phyloP scores from a whole-genome alignment of 2,329 filamentous ascomycete species.

The Apiospora sp. region DNA sequence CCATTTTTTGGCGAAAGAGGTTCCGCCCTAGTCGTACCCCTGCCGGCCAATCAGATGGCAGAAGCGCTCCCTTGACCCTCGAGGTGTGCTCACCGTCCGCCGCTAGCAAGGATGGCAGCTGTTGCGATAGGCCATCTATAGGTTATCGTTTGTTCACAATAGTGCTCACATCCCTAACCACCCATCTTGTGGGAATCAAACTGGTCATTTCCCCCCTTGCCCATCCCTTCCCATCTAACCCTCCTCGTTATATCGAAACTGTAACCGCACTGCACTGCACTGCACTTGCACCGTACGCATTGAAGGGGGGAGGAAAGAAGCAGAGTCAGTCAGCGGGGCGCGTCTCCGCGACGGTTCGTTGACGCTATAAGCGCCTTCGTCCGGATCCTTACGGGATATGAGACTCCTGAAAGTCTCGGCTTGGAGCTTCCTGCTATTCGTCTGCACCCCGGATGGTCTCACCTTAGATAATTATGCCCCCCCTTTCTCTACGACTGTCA shows the following conservation, averaged over 20 bases:
- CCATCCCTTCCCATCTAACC: conserved; percentile 17
- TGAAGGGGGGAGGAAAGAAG: not conserved
- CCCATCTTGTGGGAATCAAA: conserved; percentile 26
- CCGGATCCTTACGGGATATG: conserved; percentile 15
- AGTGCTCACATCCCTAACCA: conserved; percentile 13
- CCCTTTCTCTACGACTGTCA: not conserved
- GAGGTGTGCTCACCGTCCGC: conserved; percentile 25
- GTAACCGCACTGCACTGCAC: not conserved
- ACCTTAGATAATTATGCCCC: conserved; percentile 16
- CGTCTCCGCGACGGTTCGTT: conserved; percentile 28
- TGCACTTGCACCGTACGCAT: conserved; percentile 14
- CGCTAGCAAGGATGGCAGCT: conserved; percentile 26
- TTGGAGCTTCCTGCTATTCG: conserved; percentile 27
- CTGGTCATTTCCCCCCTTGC: conserved; percentile 12
- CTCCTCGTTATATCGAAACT: conserved; percentile 1
- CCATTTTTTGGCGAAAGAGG: conserved; percentile 13
- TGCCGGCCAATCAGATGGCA: conserved; percentile 24
- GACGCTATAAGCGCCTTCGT: conserved; percentile 29
- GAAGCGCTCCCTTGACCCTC: conserved; percentile 24
- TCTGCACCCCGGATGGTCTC: conserved; percentile 25
- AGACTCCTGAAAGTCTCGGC: conserved; percentile 12
- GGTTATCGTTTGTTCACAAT: conserved; percentile 27
- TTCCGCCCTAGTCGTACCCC: conserved; percentile 8
- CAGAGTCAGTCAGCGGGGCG: conserved; percentile 13
- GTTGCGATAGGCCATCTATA: conserved; percentile 28